These are phyloP conservation scores for Magnaporthales sp. DNA, from an alignment of 2,329 filamentous ascomycete genomes.

Conservation along the genomic window DNA sequence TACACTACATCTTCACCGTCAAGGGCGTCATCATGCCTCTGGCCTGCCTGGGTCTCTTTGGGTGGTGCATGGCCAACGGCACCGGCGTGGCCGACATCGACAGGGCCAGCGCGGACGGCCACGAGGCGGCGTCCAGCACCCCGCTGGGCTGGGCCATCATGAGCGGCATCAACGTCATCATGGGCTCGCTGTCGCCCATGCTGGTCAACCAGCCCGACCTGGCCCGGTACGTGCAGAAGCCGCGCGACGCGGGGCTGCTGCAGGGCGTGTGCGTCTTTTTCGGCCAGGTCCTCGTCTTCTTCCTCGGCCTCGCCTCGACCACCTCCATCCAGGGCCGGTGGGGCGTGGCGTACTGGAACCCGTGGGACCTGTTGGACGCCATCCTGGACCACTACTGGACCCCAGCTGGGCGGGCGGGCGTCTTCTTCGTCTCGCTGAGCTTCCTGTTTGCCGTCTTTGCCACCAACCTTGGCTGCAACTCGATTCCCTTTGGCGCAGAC, in stretches of 20 bases:
- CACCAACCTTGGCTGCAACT: conserved; percentile 20
- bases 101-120: conserved; percentile 18
- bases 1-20: conserved; percentile 18
- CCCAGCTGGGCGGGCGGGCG: conserved; percentile 9
- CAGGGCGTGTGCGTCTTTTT: conserved; percentile 25
- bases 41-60: conserved; percentile 26
- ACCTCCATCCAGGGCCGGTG: conserved; percentile 32
- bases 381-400: conserved; percentile 14
- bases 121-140: conserved; percentile 15
- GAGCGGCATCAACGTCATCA: conserved; percentile 27
- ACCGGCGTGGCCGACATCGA: conserved; percentile 17
- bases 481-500: conserved; percentile 28
- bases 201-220: conserved; percentile 27
- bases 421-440: conserved; percentile 13
- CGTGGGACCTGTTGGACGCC: conserved; percentile 14
- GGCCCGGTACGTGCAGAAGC: conserved; percentile 22
- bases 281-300: conserved; percentile 12
- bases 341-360: conserved; percentile 20
- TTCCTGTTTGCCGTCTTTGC: conserved; percentile 13
- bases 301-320: conserved; percentile 33
- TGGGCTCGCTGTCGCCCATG: conserved; percentile 25
- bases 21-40: conserved; percentile 20
- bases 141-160: conserved; percentile 27
- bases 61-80: conserved; percentile 22
- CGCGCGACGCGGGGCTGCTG: conserved; percentile 11